phyloP scores from a whole-genome alignment of 306 rosid genomes.

The Ziziphus jujuba region DNA sequence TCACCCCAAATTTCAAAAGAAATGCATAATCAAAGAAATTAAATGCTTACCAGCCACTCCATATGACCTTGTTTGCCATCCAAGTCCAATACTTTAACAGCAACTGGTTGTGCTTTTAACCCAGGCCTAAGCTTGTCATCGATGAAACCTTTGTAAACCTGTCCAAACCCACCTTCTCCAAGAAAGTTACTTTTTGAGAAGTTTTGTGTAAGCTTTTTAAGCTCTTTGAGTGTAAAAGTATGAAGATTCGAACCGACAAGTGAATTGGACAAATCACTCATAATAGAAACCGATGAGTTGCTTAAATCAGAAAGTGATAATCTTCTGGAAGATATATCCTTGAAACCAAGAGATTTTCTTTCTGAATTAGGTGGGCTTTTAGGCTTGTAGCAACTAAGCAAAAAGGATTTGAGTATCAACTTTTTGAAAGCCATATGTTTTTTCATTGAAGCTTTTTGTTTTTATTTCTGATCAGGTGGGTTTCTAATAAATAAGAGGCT shows the following conservation, averaged over 20 bases:
- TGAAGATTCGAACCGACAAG: slow-evolving; percentile 75
- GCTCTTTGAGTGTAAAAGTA: slow-evolving; percentile 67
- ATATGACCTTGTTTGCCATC: slow-evolving; percentile 91
- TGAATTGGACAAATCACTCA: slow-evolving; percentile 79
- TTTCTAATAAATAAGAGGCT: no score
- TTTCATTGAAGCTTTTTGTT: background rate
- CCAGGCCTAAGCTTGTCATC: slow-evolving; percentile 60
- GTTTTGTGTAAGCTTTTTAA: slow-evolving; percentile 51
- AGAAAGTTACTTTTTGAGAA: slow-evolving; percentile 57
- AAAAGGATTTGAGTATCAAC: slow-evolving; percentile 33
- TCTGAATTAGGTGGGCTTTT: slow-evolving; percentile 18
- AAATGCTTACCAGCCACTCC: slow-evolving; percentile 83
- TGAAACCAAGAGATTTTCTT: slow-evolving; percentile 28
- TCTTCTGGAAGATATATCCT: slow-evolving; percentile 46
- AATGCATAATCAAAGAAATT: no score
- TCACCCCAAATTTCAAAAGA: background rate
- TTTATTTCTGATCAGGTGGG: no score
- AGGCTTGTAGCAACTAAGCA: slow-evolving; percentile 56
- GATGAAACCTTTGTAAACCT: slow-evolving; percentile 81
- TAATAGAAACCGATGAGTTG: slow-evolving; percentile 56
- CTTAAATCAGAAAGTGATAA: slow-evolving; percentile 75
- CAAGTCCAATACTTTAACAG: slow-evolving; percentile 78
- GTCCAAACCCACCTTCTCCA: slow-evolving; percentile 95
- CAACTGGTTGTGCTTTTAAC: slow-evolving; percentile 59
- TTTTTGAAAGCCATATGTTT: slow-evolving; percentile 55